phyloP scores from a whole-genome alignment of 2,329 filamentous ascomycete genomes.

The Aspergillus eucalypticola region DNA sequence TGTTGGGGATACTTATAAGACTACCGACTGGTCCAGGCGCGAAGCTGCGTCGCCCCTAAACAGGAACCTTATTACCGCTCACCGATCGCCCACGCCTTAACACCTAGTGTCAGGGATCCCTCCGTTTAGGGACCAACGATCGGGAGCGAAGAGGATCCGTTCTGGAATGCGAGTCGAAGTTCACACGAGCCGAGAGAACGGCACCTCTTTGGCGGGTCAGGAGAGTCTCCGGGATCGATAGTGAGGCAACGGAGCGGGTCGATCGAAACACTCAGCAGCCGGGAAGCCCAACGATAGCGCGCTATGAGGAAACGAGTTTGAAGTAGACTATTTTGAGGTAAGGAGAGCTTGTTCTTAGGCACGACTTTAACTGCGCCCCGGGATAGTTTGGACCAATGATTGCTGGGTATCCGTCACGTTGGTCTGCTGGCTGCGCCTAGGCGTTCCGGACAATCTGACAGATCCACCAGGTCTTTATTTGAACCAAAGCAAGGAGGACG shows the following conservation, averaged over 20 bases:
- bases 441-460: conserved; percentile 17
- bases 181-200: conserved; percentile 22
- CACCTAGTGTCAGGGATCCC: conserved; percentile 8
- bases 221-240: conserved; percentile 14
- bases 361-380: conserved; percentile 14
- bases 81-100: conserved; percentile 13
- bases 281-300: conserved; percentile 11
- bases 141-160: conserved; percentile 18
- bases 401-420: conserved; percentile 20
- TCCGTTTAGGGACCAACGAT: conserved; percentile 8
- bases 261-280: conserved; percentile 11
- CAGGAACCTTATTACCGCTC: conserved; percentile 10
- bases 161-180: conserved; percentile 26
- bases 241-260: conserved; percentile 25
- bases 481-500: conserved; percentile 13
- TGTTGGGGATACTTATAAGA: conserved; percentile 16
- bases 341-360: conserved; percentile 13
- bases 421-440: conserved; percentile 18
- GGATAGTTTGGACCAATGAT: conserved; percentile 20
- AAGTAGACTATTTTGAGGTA: conserved; percentile 9
- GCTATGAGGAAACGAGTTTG: conserved; percentile 1
- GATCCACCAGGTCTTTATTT: conserved; percentile 18
- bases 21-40: conserved; percentile 12
- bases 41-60: conserved; percentile 12
- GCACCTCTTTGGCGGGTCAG: conserved; percentile 23